Evolutionary conservation across 2,329 filamentous ascomycete genomes (phyloP), one percentile per base, ranked within the genome.

Genomic region (Gaeumannomyces sp.): DNA sequence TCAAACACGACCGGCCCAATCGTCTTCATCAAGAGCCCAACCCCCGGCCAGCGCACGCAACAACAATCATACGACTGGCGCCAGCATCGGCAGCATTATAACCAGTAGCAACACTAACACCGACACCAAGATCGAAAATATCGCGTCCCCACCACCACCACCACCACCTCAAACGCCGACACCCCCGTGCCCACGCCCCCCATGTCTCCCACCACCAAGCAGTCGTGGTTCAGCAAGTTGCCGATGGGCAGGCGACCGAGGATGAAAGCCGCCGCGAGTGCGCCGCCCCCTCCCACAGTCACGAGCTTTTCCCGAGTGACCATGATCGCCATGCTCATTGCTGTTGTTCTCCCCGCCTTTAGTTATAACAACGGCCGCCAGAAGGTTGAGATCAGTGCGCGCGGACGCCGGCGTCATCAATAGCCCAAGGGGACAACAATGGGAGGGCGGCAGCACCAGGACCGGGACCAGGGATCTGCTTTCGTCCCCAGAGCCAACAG

Each of bases 311-410:
- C 80, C 45, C 77, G 79, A 63, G 71, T 82, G 67, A 76, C 81
- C 25, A 76, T 83, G 73, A 74, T 84, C 66, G 80, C 76, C 16
- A 68, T 85, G 62, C 72, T 85, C 66, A 79, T 85, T 64, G 81
- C 81, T 45, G 72, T 85, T 62, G 73, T 85, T 62, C 71, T 85
- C 53, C 82, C 83, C 7, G 75, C 77, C 6, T 76, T 80, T 66
- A 78, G 76, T 68, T 81, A 78, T 69, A 75, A 77, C 68, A 76
- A 73, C 65, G 79, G 78, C 16, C 72, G 72, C 45, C 68, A 73
- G n/a, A 76, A 75, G 50, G 69, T 78, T 62, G 76, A 76, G 50
- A 70, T 76, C n/a, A 76, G 71, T 68, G 79, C n/a, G 79, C 35
- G 82, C 77, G 61, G 79, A 80, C 65, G 83, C 83, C 4, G 80